phyloP scores from a whole-genome alignment of 805 yeast species.

The Saturnispora serradocipensis region DNA sequence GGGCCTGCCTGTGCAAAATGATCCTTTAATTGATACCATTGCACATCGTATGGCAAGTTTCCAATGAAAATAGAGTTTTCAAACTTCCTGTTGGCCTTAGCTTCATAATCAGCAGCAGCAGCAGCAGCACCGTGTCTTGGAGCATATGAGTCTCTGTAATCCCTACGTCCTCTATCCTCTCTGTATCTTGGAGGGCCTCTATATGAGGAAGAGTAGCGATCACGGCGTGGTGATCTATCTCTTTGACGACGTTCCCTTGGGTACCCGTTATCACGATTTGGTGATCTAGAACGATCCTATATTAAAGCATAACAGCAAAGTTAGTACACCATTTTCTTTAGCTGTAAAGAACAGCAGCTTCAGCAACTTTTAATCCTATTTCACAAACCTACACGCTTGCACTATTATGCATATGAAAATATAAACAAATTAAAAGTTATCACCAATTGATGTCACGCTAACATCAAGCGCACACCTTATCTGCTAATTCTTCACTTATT shows the following conservation, averaged over 20 bases:
- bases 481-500: background rate
- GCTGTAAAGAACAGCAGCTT: background rate
- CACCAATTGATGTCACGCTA: background rate
- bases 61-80: constrained; percentile 66
- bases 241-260: constrained; percentile 19
- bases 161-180: constrained; percentile 18
- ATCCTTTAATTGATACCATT: constrained; percentile 50
- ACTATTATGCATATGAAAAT: background rate
- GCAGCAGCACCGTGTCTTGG: background rate
- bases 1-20: constrained; percentile 53
- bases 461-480: background rate
- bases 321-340: background rate
- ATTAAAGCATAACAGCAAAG: background rate
- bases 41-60: constrained; percentile 57
- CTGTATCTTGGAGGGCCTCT: constrained; percentile 16
- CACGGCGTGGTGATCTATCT: constrained; percentile 11
- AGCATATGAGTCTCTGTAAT: constrained; percentile 12
- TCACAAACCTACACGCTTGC: background rate
- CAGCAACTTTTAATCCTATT: background rate
- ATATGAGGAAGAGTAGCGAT: constrained; percentile 1
- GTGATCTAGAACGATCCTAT: constrained; percentile 27
- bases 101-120: constrained; percentile 25
- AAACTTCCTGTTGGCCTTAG: constrained; percentile 47
- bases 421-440: background rate
- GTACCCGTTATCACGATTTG: constrained; percentile 18